A percentile compares a stretch with the other conserved stretches of the same genome.
Evolutionary conservation across 1,284 basidiomycete genomes (phyloP).

Genomic region (Pascua guehoae): DNA sequence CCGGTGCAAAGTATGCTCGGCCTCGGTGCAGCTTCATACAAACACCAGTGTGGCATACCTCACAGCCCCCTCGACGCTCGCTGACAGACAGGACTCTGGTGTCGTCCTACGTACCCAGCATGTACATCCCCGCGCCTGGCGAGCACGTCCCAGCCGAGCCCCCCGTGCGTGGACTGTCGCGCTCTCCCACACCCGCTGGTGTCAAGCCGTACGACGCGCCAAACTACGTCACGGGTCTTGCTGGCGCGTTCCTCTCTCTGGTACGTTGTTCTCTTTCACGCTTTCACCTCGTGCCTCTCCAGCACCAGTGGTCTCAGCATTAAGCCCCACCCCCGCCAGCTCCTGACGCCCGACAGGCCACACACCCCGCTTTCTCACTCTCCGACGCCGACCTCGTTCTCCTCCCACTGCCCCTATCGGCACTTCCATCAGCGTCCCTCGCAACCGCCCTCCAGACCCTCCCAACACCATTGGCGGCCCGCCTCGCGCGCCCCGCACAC

Average conservation of each 20-base stretch:
- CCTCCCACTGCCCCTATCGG: constrained; percentile 38
- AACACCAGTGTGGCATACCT: no score
- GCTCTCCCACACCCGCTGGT: background rate
- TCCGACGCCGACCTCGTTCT: constrained; percentile 16
- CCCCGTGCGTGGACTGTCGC: constrained; percentile 30
- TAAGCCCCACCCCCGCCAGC: no score
- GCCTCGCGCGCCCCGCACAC: background rate
- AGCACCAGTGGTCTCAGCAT: no score
- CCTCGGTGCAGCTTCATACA: no score
- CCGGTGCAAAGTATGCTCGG: no score
- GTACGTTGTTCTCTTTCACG: constrained; percentile 15
- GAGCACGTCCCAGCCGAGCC: constrained; percentile 11
- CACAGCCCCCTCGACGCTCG: no score
- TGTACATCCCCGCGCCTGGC: constrained; percentile 35
- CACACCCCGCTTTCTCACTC: constrained; percentile 24
- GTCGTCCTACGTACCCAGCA: constrained; percentile 38
- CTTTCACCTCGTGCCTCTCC: no score
- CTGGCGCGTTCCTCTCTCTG: constrained; percentile 30
- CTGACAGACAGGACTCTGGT: constrained; percentile 31
- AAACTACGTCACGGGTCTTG: constrained; percentile 39
- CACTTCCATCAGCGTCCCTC: constrained; percentile 9
- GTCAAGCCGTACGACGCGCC: constrained; percentile 27
- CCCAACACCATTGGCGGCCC: background rate
- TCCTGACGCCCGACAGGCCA: constrained; percentile 20
- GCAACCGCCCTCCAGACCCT: constrained; percentile 9